These are phyloP conservation scores for Tylopilus sp. DNA, from an alignment of 768 basidiomycete species.

Conservation along the genomic window DNA sequence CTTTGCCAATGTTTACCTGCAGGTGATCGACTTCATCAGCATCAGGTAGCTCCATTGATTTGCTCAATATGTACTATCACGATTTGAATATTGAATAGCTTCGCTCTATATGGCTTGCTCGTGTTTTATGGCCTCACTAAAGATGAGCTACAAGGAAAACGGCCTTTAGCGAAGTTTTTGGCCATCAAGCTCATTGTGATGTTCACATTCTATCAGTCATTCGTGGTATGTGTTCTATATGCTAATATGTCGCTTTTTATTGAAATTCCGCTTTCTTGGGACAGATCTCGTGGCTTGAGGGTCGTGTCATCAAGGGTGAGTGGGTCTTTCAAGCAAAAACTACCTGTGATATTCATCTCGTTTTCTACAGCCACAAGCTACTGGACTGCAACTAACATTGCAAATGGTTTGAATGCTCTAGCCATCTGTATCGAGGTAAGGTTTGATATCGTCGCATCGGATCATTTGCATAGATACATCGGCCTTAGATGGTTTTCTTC, in stretches of 20 bases:
- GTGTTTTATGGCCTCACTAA: constrained; percentile 80
- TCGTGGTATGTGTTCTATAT: constrained; percentile 49
- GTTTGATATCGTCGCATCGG: neutral
- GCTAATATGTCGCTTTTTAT: neutral
- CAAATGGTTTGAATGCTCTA: constrained; percentile 80
- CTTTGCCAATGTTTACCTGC: constrained; percentile 69
- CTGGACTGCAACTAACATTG: constrained; percentile 83
- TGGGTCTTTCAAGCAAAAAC: constrained; percentile 19
- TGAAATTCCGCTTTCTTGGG: constrained; percentile 1
- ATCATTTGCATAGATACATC: constrained; percentile 2
- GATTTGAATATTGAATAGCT: constrained; percentile 34
- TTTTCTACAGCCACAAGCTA: constrained; percentile 55
- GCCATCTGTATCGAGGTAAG: constrained; percentile 79
- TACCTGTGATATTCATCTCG: neutral
- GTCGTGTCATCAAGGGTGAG: constrained; percentile 64
- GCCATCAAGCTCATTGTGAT: constrained; percentile 85
- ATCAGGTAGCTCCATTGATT: constrained; percentile 53
- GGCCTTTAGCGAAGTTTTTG: constrained; percentile 83
- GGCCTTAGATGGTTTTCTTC: constrained; percentile 77
- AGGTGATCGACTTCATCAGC: constrained; percentile 72
- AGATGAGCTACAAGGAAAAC: constrained; percentile 70
- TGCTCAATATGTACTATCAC: neutral
- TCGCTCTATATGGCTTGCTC: constrained; percentile 84
- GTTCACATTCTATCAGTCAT: constrained; percentile 86
- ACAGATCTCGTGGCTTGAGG: constrained; percentile 65